Percentiles rank a stretch among this genome's conserved stretches.
phyloP scores from a whole-genome alignment of 352 stramenopile genomes.

The Blastocystis hominis region DNA sequence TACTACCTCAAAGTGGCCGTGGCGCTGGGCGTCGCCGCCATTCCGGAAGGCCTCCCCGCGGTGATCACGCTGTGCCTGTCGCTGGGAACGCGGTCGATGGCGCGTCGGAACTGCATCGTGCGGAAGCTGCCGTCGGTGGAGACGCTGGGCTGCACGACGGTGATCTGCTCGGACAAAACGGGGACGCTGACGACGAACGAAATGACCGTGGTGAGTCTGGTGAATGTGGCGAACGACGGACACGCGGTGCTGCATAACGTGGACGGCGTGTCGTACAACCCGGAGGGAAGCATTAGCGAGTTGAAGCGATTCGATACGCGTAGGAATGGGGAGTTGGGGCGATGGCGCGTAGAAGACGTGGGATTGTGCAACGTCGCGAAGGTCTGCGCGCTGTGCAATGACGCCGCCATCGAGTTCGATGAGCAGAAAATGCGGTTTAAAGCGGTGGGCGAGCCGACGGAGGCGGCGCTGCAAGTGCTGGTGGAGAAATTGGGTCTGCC shows the following conservation, averaged over 20 bases:
- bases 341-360: slow-evolving; percentile 57
- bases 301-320: neutral
- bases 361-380: slow-evolving; percentile 2
- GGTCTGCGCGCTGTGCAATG: slow-evolving; percentile 82
- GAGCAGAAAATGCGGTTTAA: neutral
- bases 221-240: neutral
- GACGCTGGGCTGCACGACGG: slow-evolving; percentile 82
- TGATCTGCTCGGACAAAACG: slow-evolving; percentile 67
- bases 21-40: slow-evolving; percentile 89
- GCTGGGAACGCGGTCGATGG: slow-evolving; percentile 87
- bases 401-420: slow-evolving; percentile 71
- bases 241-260: slow-evolving; percentile 61
- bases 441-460: slow-evolving; percentile 70
- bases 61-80: slow-evolving; percentile 89
- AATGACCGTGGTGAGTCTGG: slow-evolving; percentile 76
- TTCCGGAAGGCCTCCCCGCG: slow-evolving; percentile 92
- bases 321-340: slow-evolving; percentile 28
- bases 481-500: slow-evolving; percentile 83
- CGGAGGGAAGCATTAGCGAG: slow-evolving; percentile 69
- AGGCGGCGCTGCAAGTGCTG: slow-evolving; percentile 86
- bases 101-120: slow-evolving; percentile 90
- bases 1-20: slow-evolving; percentile 99
- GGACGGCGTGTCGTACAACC: slow-evolving; percentile 83
- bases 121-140: slow-evolving; percentile 92
- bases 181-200: slow-evolving; percentile 94